Evolutionary conservation across 2,329 filamentous ascomycete species (phyloP).

Genomic region (Fusarium udum): DNA sequence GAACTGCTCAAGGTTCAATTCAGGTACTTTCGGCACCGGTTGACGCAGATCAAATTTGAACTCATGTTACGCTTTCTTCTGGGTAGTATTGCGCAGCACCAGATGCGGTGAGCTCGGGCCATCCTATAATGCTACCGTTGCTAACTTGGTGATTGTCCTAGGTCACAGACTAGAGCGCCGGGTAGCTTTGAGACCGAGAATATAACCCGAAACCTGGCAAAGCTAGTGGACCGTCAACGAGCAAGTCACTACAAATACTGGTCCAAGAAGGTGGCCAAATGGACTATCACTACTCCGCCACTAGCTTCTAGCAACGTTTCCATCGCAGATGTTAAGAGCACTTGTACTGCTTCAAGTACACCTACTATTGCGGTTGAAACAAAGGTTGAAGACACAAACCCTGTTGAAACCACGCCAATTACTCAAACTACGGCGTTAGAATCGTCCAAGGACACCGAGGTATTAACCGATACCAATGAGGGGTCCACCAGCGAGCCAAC

Average conservation of each 20-base stretch:
- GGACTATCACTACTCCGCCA: accelerated
- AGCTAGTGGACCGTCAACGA: accelerated
- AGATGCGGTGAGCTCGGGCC: neutral
- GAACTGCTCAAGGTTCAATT: accelerated
- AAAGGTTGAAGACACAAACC: neutral
- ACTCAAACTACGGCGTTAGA: accelerated
- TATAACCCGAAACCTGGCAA: accelerated
- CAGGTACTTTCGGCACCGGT: neutral
- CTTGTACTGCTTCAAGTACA: neutral
- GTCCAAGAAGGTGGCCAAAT: neutral
- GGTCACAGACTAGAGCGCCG: accelerated
- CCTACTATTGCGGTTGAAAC: neutral
- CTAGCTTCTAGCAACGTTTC: neutral
- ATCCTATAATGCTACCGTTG: neutral
- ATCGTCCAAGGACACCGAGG: neutral
- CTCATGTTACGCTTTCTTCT: neutral
- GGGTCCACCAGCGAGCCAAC: no score
- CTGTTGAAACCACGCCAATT: neutral
- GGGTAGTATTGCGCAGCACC: neutral
- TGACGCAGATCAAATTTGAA: neutral
- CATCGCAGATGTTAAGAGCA: accelerated
- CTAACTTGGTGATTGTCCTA: neutral
- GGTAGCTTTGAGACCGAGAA: neutral
- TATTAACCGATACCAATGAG: accelerated
- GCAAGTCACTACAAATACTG: neutral